A percentile compares a stretch with the other conserved stretches of the same genome.
phyloP scores from a whole-genome alignment of 192 early-diverging fungal species.

The Backusella liffmaniae region DNA sequence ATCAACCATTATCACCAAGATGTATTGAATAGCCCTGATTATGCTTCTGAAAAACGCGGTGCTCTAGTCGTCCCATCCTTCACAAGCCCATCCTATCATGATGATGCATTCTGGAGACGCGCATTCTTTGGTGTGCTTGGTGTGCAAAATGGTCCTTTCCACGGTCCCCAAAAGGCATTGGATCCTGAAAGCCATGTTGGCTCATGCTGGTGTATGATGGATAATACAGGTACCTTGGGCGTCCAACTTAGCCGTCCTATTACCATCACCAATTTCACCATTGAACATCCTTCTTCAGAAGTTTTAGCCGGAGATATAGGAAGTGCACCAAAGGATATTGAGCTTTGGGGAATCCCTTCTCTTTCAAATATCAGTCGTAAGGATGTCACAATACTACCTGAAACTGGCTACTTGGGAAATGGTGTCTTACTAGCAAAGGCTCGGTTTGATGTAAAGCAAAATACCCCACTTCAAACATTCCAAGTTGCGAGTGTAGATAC shows the following conservation, averaged over 20 bases:
- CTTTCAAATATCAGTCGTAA: not conserved
- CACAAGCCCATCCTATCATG: slow-evolving; percentile 61
- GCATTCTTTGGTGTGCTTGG: slow-evolving; percentile 31
- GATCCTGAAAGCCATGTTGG: slow-evolving; percentile 55
- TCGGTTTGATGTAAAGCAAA: slow-evolving; percentile 49
- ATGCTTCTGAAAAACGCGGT: slow-evolving; percentile 64
- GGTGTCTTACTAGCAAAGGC: slow-evolving; percentile 13
- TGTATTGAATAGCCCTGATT: slow-evolving; percentile 61
- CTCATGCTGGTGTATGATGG: slow-evolving; percentile 75
- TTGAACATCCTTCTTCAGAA: slow-evolving; percentile 65
- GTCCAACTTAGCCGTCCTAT: slow-evolving; percentile 59
- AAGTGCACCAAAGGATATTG: slow-evolving; percentile 63
- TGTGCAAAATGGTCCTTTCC: slow-evolving; percentile 35
- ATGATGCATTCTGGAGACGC: slow-evolving; percentile 22
- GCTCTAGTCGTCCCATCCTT: slow-evolving; percentile 59
- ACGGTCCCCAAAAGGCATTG: slow-evolving; percentile 40
- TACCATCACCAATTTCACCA: slow-evolving; percentile 55
- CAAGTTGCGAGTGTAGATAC: slow-evolving; percentile 17
- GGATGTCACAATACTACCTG: not conserved
- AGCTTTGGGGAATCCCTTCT: slow-evolving; percentile 56
- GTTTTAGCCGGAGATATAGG: slow-evolving; percentile 52
- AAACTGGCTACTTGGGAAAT: not conserved
- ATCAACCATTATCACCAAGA: slow-evolving; percentile 58
- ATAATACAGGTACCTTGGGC: slow-evolving; percentile 58
- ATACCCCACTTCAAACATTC: slow-evolving; percentile 44